Base-by-base conservation (phyloP, 768 basidiomycete species). In the Multifurca ochricompacta region DNA sequence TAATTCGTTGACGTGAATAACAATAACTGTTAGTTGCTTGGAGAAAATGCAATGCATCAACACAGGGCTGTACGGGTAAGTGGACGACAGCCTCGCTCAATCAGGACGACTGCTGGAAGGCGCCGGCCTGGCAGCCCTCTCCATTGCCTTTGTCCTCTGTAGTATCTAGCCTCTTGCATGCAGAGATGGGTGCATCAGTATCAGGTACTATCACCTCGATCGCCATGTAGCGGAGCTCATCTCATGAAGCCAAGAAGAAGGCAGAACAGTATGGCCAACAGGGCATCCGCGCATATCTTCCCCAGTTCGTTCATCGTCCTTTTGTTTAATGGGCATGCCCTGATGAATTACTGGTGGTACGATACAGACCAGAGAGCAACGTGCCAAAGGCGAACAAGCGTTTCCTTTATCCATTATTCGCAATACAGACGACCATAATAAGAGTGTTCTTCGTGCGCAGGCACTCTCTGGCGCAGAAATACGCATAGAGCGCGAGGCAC, bases 391-490 rank as follows among this genome's bases (percentile, higher is more conserved):
- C 94, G 31, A 89, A 90, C 70, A 90, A 90, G 64, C 86, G 87
- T 0, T 90, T 90, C 65, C 71, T 90, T 77, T 81, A 0, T 83
- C 85, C 19, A 92, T 99, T 57, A 93, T 99, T 53, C 82, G 85
- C 61, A 92, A 81, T 60, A 96, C 96, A 4, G 94, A 96, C 66
- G 94, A 94, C 53, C 96, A 99, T 65, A 99, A 99, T 69, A 83
- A 85, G 69, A 82, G 87, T 11, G 74, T 99, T 41, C 67, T 90
- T 19, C 78, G 79, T 51, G 78, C 86, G 23, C 87, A 90, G 68
- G 83, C 84, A 0, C 66, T 72, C 11, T 85, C 87, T 31, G 84
- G 85, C 2, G 77, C 86, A 59, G 87, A 89, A 60, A 71, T 82
- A n/a, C 84, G 87, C 54, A 71, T 70, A 25, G 82, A 83, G 59